Conservation (phyloP, 805 yeast genomes). For the Zygoascus flipseniorum region DNA sequence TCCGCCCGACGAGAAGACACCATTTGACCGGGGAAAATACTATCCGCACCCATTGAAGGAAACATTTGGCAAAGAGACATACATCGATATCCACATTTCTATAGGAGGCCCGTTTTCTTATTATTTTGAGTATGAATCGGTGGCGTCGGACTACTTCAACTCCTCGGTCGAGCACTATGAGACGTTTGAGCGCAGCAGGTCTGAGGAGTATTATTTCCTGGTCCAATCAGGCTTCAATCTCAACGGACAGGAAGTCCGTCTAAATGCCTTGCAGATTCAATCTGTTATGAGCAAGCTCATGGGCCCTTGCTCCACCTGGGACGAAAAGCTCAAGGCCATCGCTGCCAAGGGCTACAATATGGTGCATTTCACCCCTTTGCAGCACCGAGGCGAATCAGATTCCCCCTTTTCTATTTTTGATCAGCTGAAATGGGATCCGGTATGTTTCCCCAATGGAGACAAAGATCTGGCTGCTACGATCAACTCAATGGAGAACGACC, state of each 20-base stretch:
- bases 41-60: conserved; percentile 40
- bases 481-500: conserved; percentile 38
- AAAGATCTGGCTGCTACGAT: conserved; percentile 49
- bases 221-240: conserved; percentile 70
- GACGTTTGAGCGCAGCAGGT: conserved; percentile 17
- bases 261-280: conserved; percentile 74
- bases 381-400: conserved; percentile 78
- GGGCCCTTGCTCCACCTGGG: conserved; percentile 66
- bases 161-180: neutral
- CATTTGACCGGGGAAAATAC: conserved; percentile 51
- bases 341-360: conserved; percentile 79
- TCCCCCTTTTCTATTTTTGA: conserved; percentile 91
- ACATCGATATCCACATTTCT: conserved; percentile 51
- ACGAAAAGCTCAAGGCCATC: conserved; percentile 49
- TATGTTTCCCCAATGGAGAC: conserved; percentile 44
- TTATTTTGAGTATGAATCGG: conserved; percentile 49
- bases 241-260: conserved; percentile 48
- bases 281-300: conserved; percentile 88
- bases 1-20: conserved; percentile 38
- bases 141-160: conserved; percentile 15
- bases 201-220: conserved; percentile 56
- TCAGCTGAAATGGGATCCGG: conserved; percentile 70
- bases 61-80: conserved; percentile 57
- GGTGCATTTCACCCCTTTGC: conserved; percentile 94
- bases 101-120: conserved; percentile 76